Percentiles rank a stretch among this genome's conserved stretches.
These are phyloP conservation scores for Ganoderma lingzhi DNA, from an alignment of 1,284 basidiomycete species.

Conservation along the genomic window DNA sequence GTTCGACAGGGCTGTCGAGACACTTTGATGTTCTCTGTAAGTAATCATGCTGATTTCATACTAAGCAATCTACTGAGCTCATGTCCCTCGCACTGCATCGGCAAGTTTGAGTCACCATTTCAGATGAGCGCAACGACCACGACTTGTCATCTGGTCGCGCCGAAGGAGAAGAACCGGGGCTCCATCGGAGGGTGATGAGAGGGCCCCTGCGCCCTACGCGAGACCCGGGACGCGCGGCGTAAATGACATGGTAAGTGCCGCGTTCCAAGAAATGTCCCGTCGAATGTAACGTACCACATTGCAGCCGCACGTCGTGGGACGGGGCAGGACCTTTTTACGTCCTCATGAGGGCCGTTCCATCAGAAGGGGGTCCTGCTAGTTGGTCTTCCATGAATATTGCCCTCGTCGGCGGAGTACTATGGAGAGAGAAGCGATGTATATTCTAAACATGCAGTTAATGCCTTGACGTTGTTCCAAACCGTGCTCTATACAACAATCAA, in stretches of 20 bases:
- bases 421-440: conserved; percentile 21
- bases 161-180: too few relatives aligned
- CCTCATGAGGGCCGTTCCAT: background rate
- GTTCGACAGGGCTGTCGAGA: too few relatives aligned
- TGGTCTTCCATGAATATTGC: background rate
- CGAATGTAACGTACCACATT: conserved; percentile 24
- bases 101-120: too few relatives aligned
- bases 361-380: background rate
- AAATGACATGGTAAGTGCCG: conserved; percentile 7
- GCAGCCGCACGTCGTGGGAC: conserved; percentile 18
- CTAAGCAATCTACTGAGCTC: too few relatives aligned
- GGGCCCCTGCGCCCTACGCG: conserved; percentile 11
- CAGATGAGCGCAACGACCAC: too few relatives aligned
- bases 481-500: conserved; percentile 15
- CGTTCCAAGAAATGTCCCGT: conserved; percentile 9
- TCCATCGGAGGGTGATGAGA: conserved; percentile 3
- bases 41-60: too few relatives aligned
- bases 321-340: conserved; percentile 21
- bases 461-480: conserved; percentile 24
- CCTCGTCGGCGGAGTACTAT: conserved; percentile 9
- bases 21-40: too few relatives aligned
- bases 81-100: too few relatives aligned
- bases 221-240: conserved; percentile 14
- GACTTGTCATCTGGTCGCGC: too few relatives aligned
- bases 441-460: conserved; percentile 25